Evolutionary conservation across 352 stramenopile species (phyloP).

Genomic region (Blastocystis sp.): DNA sequence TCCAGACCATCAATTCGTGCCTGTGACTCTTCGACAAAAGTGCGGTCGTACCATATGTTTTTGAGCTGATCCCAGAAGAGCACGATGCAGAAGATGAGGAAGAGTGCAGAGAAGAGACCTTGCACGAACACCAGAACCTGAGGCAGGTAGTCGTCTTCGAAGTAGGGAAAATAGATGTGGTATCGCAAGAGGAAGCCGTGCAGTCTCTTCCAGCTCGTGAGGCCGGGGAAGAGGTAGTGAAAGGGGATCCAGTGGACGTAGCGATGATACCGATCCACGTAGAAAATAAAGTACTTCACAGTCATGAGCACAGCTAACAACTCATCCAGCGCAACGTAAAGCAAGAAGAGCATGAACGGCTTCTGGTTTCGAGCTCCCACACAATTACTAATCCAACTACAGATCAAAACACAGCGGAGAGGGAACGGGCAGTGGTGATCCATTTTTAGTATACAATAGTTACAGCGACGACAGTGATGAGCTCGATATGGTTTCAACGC

Average conservation of each 20-base stretch:
- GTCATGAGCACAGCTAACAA: neutral
- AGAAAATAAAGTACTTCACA: neutral
- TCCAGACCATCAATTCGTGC: conserved; percentile 60
- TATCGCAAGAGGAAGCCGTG: neutral
- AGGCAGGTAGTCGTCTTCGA: neutral
- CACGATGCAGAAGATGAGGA: conserved; percentile 59
- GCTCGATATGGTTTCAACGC: conserved; percentile 64
- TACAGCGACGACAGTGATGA: conserved; percentile 65
- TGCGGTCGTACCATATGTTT: conserved; percentile 44
- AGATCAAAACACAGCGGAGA: neutral
- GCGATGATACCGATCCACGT: neutral
- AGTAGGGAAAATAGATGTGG: conserved; percentile 9
- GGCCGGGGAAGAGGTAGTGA: neutral
- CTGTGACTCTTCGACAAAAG: conserved; percentile 39
- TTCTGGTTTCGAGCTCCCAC: conserved; percentile 55
- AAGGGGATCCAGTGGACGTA: conserved; percentile 38
- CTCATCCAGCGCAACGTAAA: conserved; percentile 45
- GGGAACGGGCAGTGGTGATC: conserved; percentile 65
- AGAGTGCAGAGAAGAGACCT: conserved; percentile 27
- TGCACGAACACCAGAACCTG: conserved; percentile 51
- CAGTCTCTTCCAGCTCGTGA: neutral
- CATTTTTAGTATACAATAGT: conserved; percentile 64
- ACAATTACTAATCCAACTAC: conserved; percentile 60
- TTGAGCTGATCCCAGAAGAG: conserved; percentile 35
- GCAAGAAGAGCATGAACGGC: conserved; percentile 48